Evolutionary conservation across 139 green algal species (phyloP).

Genomic region (Tetraselmis chui): DNA sequence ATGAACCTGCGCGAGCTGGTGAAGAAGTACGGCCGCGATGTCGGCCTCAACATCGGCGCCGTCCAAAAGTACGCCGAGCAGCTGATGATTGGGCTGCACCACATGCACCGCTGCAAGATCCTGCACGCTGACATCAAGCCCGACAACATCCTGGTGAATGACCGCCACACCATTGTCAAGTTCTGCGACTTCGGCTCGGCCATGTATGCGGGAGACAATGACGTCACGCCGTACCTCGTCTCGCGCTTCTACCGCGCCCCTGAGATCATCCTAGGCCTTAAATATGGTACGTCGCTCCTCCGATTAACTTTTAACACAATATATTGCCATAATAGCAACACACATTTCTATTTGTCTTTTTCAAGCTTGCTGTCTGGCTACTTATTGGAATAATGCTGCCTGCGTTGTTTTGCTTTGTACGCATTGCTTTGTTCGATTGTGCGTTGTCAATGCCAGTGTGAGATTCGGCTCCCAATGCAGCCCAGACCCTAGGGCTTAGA

Average conservation of each 20-base stretch:
- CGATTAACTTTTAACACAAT: too few species aligned
- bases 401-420: too few species aligned
- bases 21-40: slow-evolving; percentile 93
- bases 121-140: slow-evolving; percentile 99
- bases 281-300: slow-evolving; percentile 80
- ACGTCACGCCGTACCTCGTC: slow-evolving; percentile 95
- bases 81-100: slow-evolving; percentile 87
- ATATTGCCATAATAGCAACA: too few species aligned
- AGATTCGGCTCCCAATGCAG: background rate
- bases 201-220: slow-evolving; percentile 91
- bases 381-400: too few species aligned
- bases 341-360: too few species aligned
- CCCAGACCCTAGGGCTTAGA: too few species aligned
- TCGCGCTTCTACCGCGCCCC: slow-evolving; percentile 93
- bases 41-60: slow-evolving; percentile 85
- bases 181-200: slow-evolving; percentile 92
- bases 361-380: too few species aligned
- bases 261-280: slow-evolving; percentile 92
- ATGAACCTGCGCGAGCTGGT: slow-evolving; percentile 88
- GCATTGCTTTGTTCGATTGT: too few species aligned
- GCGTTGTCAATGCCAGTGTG: too few species aligned
- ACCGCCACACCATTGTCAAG: slow-evolving; percentile 68
- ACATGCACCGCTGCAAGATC: slow-evolving; percentile 73
- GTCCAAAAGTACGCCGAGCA: slow-evolving; percentile 87
- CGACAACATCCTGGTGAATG: slow-evolving; percentile 98